Base-by-base conservation (phyloP, 345 rosid species). In the Linum tenue region DNA sequence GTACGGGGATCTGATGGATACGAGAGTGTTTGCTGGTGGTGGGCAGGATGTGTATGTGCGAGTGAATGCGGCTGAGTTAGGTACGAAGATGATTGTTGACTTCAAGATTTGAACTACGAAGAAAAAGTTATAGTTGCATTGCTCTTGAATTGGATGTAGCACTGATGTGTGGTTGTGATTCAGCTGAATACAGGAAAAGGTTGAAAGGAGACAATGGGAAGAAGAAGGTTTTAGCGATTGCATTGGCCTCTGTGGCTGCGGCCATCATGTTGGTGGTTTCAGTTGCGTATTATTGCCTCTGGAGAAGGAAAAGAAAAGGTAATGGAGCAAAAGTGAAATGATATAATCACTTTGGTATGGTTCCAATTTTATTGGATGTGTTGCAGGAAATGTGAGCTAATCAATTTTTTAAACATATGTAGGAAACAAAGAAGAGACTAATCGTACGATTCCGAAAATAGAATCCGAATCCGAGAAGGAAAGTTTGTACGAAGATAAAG, bases 21-120 rank as follows among this genome's bases (percentile, higher is more conserved):
- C 76, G 2, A 72, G 79, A 39, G 77, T 75, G 2, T 84, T 63
- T 37, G 2, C 77, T 0, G 76, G 37, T 43, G 59, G 65, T 0
- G 91, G 91, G 51, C 86, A 80, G 39, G 84, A 89, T 69, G 83
- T 80, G 84, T 85, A 55, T 39, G 40, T 40, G 78, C 75, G 31
- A 22, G 31, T 22, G 31, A 1, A 22, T 1, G 31, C 31, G 1
- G 31, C 31, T 22, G 31, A 22, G 63, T 67, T 84, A 72, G 91
- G 96, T 86, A 81, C 7, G 5, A 39, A 17, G 60, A 41, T 39
- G 37, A 56, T 39, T 61, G 5, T 31, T 35, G 38, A 9, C 31
- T 0, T 22, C 1, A 22, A 22, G 31, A 1, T 1, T 22, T 22
- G 31, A 22, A 22, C 31, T 22, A n/a, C n/a, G n/a, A n/a, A 22